Conservation (phyloP, 495 filamentous ascomycete genomes). For the Sabuloglossum arenarium region DNA sequence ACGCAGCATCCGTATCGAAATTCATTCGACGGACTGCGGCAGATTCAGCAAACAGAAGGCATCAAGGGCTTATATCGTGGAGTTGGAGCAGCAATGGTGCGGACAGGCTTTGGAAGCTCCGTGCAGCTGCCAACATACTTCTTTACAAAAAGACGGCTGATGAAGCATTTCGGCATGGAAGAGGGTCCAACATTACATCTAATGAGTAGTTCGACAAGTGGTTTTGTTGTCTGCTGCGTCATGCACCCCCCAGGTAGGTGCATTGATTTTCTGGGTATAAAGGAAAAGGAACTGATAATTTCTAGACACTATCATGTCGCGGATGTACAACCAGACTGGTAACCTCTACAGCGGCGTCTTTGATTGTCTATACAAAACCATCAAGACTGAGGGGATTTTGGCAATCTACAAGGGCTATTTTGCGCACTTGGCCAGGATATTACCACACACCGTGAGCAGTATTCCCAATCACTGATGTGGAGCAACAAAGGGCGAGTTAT, state of each 20-base stretch:
- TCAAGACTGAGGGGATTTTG: constrained; percentile 73
- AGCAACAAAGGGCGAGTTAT: not conserved
- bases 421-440: constrained; percentile 80
- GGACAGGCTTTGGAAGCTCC: constrained; percentile 84
- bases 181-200: constrained; percentile 84
- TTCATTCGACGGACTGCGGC: constrained; percentile 56
- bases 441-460: constrained; percentile 61
- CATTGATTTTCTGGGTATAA: not conserved
- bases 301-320: constrained; percentile 90
- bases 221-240: constrained; percentile 89
- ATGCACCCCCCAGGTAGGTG: constrained; percentile 88
- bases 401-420: constrained; percentile 98
- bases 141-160: constrained; percentile 77
- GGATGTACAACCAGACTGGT: constrained; percentile 97
- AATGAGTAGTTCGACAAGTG: constrained; percentile 70
- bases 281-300: not conserved
- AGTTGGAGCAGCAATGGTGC: constrained; percentile 84
- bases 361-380: constrained; percentile 79
- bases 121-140: constrained; percentile 97
- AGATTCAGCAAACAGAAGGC: constrained; percentile 63
- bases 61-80: constrained; percentile 69
- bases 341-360: constrained; percentile 85
- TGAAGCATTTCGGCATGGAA: constrained; percentile 63
- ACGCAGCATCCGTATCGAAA: constrained; percentile 88
- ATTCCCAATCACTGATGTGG: not conserved